Evolutionary conservation across 2,329 filamentous ascomycete genomes (phyloP), one percentile per base, ranked within the genome.

Genomic region (Dothistroma pini): DNA sequence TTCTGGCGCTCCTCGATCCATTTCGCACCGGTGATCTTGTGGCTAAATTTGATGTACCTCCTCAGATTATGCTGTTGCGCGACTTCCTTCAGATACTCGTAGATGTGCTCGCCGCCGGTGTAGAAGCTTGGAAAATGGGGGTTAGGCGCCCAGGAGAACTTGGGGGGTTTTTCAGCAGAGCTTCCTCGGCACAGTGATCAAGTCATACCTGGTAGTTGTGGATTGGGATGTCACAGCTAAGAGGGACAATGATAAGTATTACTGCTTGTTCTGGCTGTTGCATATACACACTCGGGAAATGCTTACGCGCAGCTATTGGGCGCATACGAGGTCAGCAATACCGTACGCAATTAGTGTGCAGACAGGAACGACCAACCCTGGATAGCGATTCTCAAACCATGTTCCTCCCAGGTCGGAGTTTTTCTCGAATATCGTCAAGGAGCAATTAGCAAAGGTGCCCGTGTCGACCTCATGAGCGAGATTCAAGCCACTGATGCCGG

Each of bases 41-140:
- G 57, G 9, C 57, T 56, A 22, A 77, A 63, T 31, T 75, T 70
- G 16, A 79, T 59, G 48, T 76, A 70, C 5, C 71, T 66, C 56
- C 75, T 73, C 0, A 78, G 69, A 19, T 73, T 70, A 57, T 75
- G 74, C 59, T 78, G 76, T 25, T 63, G 69, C 2, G 73, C 75
- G 5, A 70, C 72, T 2, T 65, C 58, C 52, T 76, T 70, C 67
- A 77, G 74, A 57, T 79, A 79, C 1, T 74, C 70, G 7, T 70
- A 66, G 16, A 79, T 79, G 62, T 78, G 77, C 0, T 68, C 61
- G 1, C 75, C 75, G 21, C 68, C 68, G 6, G 75, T 73, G 54
- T 77, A 78, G n/a, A 77, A 75, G 7, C 56, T 47, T 7, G 56
- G 49, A 56, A 60, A 62, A 11, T 58, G 44, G n/a, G 59, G 59